Evolutionary conservation across 2,329 filamentous ascomycete species (phyloP).

Genomic region (Pyrenochaeta sp.): DNA sequence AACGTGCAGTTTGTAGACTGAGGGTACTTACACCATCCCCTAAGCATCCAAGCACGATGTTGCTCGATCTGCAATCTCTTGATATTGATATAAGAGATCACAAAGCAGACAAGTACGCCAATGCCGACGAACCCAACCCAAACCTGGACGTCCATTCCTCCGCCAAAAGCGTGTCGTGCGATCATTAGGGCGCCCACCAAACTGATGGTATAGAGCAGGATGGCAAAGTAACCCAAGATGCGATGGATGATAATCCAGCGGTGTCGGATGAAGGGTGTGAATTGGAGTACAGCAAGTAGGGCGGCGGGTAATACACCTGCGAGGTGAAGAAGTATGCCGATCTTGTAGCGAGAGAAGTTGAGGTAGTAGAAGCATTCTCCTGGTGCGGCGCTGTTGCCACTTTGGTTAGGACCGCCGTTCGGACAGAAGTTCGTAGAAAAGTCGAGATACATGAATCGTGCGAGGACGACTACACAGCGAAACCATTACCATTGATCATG

Average conservation of each 20-base stretch:
- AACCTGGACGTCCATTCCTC: constrained; percentile 60
- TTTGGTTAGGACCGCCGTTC: not conserved
- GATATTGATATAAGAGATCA: constrained; percentile 64
- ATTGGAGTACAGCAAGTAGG: constrained; percentile 54
- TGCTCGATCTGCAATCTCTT: constrained; percentile 64
- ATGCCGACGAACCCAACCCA: constrained; percentile 56
- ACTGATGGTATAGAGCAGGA: constrained; percentile 58
- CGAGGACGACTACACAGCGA: constrained; percentile 50
- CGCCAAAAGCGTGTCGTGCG: constrained; percentile 61
- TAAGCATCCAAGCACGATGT: constrained; percentile 43
- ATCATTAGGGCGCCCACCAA: constrained; percentile 65
- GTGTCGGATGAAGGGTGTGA: constrained; percentile 56
- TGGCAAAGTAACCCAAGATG: constrained; percentile 66
- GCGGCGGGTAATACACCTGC: constrained; percentile 50
- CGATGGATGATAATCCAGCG: constrained; percentile 64
- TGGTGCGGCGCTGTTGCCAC: constrained; percentile 41
- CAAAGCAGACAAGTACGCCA: constrained; percentile 55
- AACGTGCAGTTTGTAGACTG: too few species aligned
- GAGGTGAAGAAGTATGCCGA: constrained; percentile 57
- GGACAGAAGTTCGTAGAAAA: constrained; percentile 48
- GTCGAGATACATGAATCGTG: constrained; percentile 60
- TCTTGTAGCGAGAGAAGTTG: constrained; percentile 39
- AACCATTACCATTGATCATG: not conserved
- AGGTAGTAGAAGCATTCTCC: constrained; percentile 57
- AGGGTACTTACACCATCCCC: constrained; percentile 29